Percentiles rank a stretch among this genome's conserved stretches.
These are phyloP conservation scores for Zizania latifolia DNA, from an alignment of 176 grass and related monocot genomes.

Conservation along the genomic window DNA sequence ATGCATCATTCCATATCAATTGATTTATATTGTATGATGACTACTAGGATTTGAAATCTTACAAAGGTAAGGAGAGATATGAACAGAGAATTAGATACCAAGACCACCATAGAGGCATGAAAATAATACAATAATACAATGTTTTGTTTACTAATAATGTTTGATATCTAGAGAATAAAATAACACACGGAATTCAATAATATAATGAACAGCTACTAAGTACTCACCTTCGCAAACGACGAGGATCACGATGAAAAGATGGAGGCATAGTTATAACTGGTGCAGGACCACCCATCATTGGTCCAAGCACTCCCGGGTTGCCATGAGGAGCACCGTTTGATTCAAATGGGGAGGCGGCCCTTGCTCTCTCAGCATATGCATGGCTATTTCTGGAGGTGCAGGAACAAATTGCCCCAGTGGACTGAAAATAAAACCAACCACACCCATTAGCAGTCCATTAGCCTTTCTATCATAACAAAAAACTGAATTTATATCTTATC, in stretches of 20 bases:
- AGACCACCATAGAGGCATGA: too few relatives aligned
- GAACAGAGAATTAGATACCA: too few relatives aligned
- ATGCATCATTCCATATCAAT: too few relatives aligned
- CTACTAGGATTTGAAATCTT: neutral
- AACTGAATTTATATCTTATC: constrained; percentile 14
- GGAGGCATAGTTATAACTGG: constrained; percentile 80
- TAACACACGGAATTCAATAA: neutral
- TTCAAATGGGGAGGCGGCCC: constrained; percentile 60
- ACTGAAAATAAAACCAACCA: constrained; percentile 46
- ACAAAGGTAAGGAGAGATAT: too few relatives aligned
- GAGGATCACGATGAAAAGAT: constrained; percentile 80
- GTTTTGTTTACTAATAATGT: neutral
- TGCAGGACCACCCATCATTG: constrained; percentile 50
- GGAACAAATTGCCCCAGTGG: constrained; percentile 96
- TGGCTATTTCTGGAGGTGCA: constrained; percentile 95
- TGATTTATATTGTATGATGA: too few relatives aligned
- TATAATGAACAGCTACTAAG: constrained; percentile 2
- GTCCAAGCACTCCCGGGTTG: constrained; percentile 48
- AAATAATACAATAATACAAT: too few relatives aligned
- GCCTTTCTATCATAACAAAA: constrained; percentile 3
- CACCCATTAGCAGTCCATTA: neutral
- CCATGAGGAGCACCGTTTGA: constrained; percentile 47
- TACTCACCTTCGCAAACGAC: constrained; percentile 91
- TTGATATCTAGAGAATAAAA: neutral
- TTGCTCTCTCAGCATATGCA: constrained; percentile 94